These are phyloP conservation scores for Trichoderma pleuroti DNA, from an alignment of 2,329 filamentous ascomycete genomes.

Conservation along the genomic window DNA sequence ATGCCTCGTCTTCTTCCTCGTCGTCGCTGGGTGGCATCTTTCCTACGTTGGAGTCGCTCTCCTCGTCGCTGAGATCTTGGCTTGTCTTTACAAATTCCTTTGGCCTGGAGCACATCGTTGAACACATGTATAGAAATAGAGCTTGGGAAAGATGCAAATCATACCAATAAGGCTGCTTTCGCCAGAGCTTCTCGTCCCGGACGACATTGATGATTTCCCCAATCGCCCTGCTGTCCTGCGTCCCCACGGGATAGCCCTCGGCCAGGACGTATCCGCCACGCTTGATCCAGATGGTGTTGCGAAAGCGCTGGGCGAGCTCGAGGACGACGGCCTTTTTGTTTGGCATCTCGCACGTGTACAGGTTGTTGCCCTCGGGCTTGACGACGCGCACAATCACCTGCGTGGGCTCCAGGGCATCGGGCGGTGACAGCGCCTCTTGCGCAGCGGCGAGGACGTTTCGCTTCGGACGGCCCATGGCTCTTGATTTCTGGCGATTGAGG, in stretches of 20 bases:
- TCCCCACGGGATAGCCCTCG: slow-evolving; percentile 61
- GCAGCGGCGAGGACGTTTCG: slow-evolving; percentile 74
- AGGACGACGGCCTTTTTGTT: slow-evolving; percentile 64
- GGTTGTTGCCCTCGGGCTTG: slow-evolving; percentile 82
- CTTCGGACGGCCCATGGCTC: slow-evolving; percentile 48
- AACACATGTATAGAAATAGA: neutral
- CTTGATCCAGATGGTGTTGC: slow-evolving; percentile 91
- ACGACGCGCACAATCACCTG: slow-evolving; percentile 73
- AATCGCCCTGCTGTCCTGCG: slow-evolving; percentile 71
- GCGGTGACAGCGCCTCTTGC: slow-evolving; percentile 63
- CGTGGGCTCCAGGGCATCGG: slow-evolving; percentile 54
- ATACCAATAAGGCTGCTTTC: slow-evolving; percentile 85
- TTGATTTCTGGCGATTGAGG: neutral
- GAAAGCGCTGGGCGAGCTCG: slow-evolving; percentile 80
- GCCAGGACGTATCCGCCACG: slow-evolving; percentile 83
- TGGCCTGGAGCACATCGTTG: slow-evolving; percentile 54
- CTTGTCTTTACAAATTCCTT: slow-evolving; percentile 69
- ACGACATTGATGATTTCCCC: slow-evolving; percentile 94
- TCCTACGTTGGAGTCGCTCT: slow-evolving; percentile 75
- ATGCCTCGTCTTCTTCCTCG: slow-evolving; percentile 56
- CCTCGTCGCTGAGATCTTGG: slow-evolving; percentile 62
- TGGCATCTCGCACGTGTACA: slow-evolving; percentile 76
- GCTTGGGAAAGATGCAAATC: slow-evolving; percentile 6
- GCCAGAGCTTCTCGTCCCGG: slow-evolving; percentile 85
- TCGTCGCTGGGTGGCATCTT: slow-evolving; percentile 82